phyloP scores from a whole-genome alignment of 2,329 filamentous ascomycete genomes.

The Botrytis elliptica region DNA sequence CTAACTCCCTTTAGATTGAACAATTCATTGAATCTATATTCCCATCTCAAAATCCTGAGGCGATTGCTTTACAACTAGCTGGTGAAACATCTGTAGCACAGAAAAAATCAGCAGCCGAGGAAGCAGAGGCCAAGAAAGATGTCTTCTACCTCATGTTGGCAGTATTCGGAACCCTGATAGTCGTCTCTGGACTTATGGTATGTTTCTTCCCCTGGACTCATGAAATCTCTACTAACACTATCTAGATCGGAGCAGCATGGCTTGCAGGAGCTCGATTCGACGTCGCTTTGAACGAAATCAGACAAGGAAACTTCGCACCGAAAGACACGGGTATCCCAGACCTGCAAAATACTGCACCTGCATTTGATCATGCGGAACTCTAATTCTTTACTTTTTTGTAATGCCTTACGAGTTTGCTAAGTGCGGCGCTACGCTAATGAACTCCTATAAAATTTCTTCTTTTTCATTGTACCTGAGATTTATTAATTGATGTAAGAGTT shows the following conservation, averaged over 20 bases:
- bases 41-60: constrained; percentile 75
- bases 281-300: constrained; percentile 58
- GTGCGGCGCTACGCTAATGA: constrained; percentile 1
- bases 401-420: background rate
- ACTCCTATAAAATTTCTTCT: constrained; percentile 3
- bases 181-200: constrained; percentile 81
- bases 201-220: constrained; percentile 27
- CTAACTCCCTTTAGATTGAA: constrained; percentile 56
- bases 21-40: constrained; percentile 94
- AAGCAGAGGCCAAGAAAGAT: constrained; percentile 56
- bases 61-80: constrained; percentile 43
- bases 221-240: constrained; percentile 26
- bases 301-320: constrained; percentile 44
- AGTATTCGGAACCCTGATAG: constrained; percentile 64
- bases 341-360: constrained; percentile 33
- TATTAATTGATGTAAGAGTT: background rate
- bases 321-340: constrained; percentile 28
- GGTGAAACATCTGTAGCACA: constrained; percentile 40
- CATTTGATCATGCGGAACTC: constrained; percentile 35
- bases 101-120: constrained; percentile 46
- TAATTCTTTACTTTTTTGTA: constrained; percentile 20
- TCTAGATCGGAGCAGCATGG: constrained; percentile 74
- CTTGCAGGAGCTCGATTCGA: constrained; percentile 82
- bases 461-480: constrained; percentile 20
- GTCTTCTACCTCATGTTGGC: constrained; percentile 63